Conservation (phyloP, 2,329 filamentous ascomycete species). For the Fusarium coffeatum region DNA sequence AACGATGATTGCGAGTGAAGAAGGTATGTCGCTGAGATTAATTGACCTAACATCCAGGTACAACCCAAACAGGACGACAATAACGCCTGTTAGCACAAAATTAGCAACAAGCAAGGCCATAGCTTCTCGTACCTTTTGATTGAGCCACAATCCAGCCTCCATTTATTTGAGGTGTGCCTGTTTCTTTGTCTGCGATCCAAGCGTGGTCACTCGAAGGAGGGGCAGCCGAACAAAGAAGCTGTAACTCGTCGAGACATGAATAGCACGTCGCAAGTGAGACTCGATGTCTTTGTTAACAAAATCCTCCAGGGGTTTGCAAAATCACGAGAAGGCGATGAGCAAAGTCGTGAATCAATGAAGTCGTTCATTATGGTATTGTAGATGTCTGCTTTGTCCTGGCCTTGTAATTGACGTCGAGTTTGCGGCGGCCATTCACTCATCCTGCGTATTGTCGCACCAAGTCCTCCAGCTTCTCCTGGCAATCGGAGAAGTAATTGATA, state of each 20-base stretch:
- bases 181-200: slow-evolving; percentile 24
- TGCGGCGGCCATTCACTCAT: background rate
- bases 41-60: background rate
- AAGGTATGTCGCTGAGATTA: background rate
- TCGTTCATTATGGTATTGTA: slow-evolving; percentile 26
- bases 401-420: too few species aligned
- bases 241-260: background rate
- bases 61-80: slow-evolving; percentile 27
- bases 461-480: slow-evolving; percentile 64
- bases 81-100: slow-evolving; percentile 24
- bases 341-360: slow-evolving; percentile 8
- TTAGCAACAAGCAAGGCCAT: slow-evolving; percentile 20
- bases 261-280: background rate
- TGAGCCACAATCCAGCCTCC: background rate
- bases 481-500: slow-evolving; percentile 68
- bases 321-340: slow-evolving; percentile 18
- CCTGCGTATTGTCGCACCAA: slow-evolving; percentile 48
- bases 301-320: background rate
- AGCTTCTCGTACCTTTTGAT: background rate
- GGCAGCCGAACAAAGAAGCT: slow-evolving; percentile 31
- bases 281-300: slow-evolving; percentile 22
- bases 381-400: slow-evolving; percentile 15
- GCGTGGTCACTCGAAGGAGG: slow-evolving; percentile 14
- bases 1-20: background rate
- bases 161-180: background rate